Evolutionary conservation across 2,329 filamentous ascomycete species (phyloP).

Genomic region (Verticillium tricorpus): DNA sequence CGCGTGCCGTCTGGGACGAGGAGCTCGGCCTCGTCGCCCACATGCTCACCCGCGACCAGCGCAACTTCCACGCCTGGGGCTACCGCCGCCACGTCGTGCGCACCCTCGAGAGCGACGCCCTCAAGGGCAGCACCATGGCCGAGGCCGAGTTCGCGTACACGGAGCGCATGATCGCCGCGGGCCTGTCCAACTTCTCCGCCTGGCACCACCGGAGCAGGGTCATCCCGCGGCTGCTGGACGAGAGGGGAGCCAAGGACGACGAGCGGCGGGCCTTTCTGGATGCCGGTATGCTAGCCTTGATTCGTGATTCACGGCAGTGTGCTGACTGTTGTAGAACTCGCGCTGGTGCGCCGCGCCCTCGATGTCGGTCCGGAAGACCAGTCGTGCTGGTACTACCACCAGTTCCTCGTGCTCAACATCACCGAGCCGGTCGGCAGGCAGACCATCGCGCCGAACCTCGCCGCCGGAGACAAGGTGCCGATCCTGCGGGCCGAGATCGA

Average conservation of each 20-base stretch:
- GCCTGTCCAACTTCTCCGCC: constrained; percentile 93
- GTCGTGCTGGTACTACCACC: constrained; percentile 95
- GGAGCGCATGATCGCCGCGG: constrained; percentile 76
- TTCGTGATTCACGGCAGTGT: neutral
- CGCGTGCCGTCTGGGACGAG: constrained; percentile 71
- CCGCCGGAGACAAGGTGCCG: constrained; percentile 52
- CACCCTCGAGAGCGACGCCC: constrained; percentile 60
- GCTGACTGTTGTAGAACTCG: constrained; percentile 54
- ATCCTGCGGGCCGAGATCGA: constrained; percentile 69
- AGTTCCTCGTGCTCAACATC: constrained; percentile 73
- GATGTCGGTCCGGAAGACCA: constrained; percentile 92
- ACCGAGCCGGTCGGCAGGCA: constrained; percentile 42
- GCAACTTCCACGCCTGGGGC: constrained; percentile 96
- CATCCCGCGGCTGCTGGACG: constrained; percentile 69
- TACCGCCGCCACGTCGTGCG: constrained; percentile 77
- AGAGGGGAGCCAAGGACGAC: constrained; percentile 59
- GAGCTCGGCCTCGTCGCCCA: constrained; percentile 80
- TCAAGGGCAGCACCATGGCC: constrained; percentile 59
- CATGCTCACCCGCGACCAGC: constrained; percentile 80
- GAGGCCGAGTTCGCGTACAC: constrained; percentile 87
- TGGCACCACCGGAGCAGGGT: constrained; percentile 90
- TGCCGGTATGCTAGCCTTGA: constrained; percentile 48
- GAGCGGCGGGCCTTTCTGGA: constrained; percentile 68
- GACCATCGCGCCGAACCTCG: constrained; percentile 62
- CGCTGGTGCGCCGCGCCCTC: constrained; percentile 69